phyloP scores from a whole-genome alignment of 2,329 filamentous ascomycete genomes.

The Cladophialophora yegresii region DNA sequence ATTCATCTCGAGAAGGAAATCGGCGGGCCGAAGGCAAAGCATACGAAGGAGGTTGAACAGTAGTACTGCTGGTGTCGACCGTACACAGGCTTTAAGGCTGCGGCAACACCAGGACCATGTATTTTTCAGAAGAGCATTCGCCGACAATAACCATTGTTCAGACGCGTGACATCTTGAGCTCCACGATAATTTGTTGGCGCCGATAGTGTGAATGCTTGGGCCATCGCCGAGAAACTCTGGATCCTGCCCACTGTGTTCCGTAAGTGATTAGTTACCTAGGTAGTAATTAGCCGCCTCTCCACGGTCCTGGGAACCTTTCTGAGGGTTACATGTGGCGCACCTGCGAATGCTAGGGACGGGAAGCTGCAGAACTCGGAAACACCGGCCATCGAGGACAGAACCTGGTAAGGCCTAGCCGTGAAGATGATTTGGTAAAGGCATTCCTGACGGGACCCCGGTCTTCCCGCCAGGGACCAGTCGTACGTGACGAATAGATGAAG shows the following conservation, averaged over 20 bases:
- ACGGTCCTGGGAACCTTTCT: background rate
- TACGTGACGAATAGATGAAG: slow-evolving; percentile 8
- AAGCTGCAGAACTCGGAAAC: background rate
- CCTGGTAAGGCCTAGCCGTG: background rate
- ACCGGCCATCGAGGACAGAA: background rate
- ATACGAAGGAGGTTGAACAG: slow-evolving; percentile 18
- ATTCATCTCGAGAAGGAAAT: slow-evolving; percentile 29
- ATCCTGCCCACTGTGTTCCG: background rate
- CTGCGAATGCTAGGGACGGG: background rate
- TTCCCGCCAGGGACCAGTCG: slow-evolving; percentile 5
- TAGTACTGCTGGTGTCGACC: background rate
- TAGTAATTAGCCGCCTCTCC: background rate
- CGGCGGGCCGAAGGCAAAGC: slow-evolving; percentile 7
- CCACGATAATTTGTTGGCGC: background rate
- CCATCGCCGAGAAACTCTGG: background rate
- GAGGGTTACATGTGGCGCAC: slow-evolving; percentile 2
- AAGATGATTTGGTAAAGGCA: slow-evolving; percentile 6
- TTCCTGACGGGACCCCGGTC: slow-evolving; percentile 8
- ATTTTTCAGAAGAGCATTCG: background rate
- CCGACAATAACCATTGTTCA: background rate
- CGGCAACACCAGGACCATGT: background rate
- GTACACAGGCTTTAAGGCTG: background rate
- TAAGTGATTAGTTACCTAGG: background rate
- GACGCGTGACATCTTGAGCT: background rate
- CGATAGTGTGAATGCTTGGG: background rate